These are phyloP conservation scores for Podosphaera xanthii DNA, from an alignment of 2,329 filamentous ascomycete genomes.

Conservation along the genomic window DNA sequence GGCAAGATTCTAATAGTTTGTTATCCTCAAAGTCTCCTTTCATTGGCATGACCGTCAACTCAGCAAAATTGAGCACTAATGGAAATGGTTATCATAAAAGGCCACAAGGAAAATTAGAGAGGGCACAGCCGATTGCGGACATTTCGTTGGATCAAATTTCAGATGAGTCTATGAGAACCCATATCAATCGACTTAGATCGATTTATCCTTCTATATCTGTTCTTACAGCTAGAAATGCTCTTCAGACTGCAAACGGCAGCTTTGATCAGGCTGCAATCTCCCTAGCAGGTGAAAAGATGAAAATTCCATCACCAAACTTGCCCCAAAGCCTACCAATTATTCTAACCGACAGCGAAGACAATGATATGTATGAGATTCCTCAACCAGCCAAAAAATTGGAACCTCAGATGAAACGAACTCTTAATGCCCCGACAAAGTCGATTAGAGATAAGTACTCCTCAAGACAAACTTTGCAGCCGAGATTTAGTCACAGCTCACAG, in stretches of 20 bases:
- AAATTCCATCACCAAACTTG: background rate
- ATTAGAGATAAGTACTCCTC: slow-evolving; percentile 36
- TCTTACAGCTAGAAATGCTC: slow-evolving; percentile 23
- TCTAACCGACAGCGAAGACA: slow-evolving; percentile 11
- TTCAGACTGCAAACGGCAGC: slow-evolving; percentile 26
- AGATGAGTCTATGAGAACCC: slow-evolving; percentile 25
- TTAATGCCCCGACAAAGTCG: slow-evolving; percentile 28
- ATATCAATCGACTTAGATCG: slow-evolving; percentile 27
- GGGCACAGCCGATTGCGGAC: slow-evolving; percentile 23
- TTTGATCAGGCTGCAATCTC: slow-evolving; percentile 29
- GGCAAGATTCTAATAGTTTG: no score
- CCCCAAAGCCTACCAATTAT: background rate
- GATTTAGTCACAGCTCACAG: slow-evolving; percentile 5
- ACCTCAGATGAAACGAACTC: slow-evolving; percentile 27
- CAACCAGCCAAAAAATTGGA: slow-evolving; percentile 18
- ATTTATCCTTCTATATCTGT: slow-evolving; percentile 26
- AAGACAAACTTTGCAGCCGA: slow-evolving; percentile 18
- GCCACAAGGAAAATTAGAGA: slow-evolving; percentile 19
- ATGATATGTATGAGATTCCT: slow-evolving; percentile 14
- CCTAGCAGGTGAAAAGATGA: slow-evolving; percentile 15
- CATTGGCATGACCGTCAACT: no score
- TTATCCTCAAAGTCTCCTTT: no score
- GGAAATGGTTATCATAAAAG: background rate
- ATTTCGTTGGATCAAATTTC: slow-evolving; percentile 25
- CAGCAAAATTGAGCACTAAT: background rate